These are phyloP conservation scores for Neonectria coccinea DNA, from an alignment of 2,329 filamentous ascomycete genomes.

Conservation along the genomic window DNA sequence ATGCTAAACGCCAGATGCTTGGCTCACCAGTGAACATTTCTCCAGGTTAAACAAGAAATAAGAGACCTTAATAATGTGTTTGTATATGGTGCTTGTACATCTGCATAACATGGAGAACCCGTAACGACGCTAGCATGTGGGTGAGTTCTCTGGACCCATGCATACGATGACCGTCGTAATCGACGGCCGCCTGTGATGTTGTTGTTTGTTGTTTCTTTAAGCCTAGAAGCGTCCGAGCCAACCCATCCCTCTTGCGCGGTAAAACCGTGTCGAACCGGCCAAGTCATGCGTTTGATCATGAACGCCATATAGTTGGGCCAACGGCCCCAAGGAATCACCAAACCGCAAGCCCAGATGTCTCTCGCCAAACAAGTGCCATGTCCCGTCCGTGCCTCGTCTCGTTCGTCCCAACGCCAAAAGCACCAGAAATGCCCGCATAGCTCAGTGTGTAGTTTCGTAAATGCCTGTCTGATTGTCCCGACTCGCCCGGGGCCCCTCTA, in stretches of 20 bases:
- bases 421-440: conserved; percentile 14
- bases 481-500: conserved; percentile 49
- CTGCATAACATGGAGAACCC: background rate
- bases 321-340: conserved; percentile 13
- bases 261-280: background rate
- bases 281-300: conserved; percentile 4
- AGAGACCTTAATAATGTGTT: background rate
- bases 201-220: background rate
- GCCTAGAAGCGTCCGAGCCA: background rate
- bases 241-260: conserved; percentile 1
- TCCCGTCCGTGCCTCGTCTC: conserved; percentile 16
- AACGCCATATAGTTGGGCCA: conserved; percentile 13
- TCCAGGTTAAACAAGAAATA: background rate
- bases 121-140: background rate
- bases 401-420: conserved; percentile 27
- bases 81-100: background rate
- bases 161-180: conserved; percentile 10
- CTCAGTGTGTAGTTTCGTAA: conserved; percentile 8
- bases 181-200: background rate
- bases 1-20: background rate
- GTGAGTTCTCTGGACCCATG: background rate
- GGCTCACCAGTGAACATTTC: background rate
- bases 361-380: conserved; percentile 20
- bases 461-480: background rate
- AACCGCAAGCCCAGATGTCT: conserved; percentile 17